phyloP scores from a whole-genome alignment of 148 eudicot genomes.

The Rhododendron kiyosumense region DNA sequence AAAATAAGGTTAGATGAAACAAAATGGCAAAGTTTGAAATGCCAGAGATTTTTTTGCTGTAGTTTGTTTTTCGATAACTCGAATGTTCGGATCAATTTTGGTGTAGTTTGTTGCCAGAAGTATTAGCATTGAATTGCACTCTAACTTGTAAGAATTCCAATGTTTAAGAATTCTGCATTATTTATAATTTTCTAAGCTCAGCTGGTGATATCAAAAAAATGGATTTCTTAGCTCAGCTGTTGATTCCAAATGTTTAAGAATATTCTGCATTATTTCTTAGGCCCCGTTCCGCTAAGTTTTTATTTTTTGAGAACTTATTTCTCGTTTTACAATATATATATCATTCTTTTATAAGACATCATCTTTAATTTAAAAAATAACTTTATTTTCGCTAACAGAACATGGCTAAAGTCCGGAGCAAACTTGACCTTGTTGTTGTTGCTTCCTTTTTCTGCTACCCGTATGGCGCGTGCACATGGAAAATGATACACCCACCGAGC shows the following conservation, averaged over 20 bases:
- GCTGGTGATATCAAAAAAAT: neutral
- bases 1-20: neutral
- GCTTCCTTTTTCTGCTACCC: neutral
- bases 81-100: neutral
- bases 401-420: neutral
- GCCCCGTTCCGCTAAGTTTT: too few relatives aligned
- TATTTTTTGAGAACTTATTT: too few relatives aligned
- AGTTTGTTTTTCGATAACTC: neutral
- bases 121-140: conserved; percentile 23
- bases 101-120: conserved; percentile 29
- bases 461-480: neutral
- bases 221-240: neutral
- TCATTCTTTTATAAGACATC: too few relatives aligned
- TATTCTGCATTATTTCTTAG: too few relatives aligned
- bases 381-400: too few relatives aligned
- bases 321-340: fast-evolving
- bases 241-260: too few relatives aligned
- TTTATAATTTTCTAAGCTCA: neutral
- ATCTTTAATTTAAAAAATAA: too few relatives aligned
- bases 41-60: neutral
- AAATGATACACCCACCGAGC: too few relatives aligned
- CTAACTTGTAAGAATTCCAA: neutral
- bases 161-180: neutral
- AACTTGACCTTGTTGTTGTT: neutral
- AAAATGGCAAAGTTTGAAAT: conserved; percentile 19